These are phyloP conservation scores for Herpetomonas tarakana DNA, from an alignment of 208 protist species.

Conservation along the genomic window DNA sequence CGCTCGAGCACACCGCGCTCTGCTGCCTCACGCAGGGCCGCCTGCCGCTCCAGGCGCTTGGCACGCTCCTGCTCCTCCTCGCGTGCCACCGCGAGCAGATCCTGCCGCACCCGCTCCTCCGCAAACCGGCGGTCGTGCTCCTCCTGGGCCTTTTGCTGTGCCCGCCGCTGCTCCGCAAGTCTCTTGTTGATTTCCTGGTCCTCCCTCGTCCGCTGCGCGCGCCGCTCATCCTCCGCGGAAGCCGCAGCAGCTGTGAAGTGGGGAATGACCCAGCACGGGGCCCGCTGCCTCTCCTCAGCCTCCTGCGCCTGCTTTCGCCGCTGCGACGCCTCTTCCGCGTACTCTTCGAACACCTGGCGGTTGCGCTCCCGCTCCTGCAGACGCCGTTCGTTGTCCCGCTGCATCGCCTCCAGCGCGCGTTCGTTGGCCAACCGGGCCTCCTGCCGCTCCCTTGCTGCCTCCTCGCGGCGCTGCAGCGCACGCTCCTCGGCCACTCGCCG, in stretches of 20 bases:
- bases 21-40: constrained; percentile 8
- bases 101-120: constrained; percentile 9
- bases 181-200: constrained; percentile 3
- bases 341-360: background rate
- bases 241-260: no score
- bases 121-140: constrained; percentile 10
- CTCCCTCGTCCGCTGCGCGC: constrained; percentile 11
- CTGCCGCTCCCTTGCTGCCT: background rate
- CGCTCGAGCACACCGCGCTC: constrained; percentile 2
- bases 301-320: background rate
- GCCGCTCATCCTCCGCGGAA: constrained; percentile 1
- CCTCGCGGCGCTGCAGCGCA: background rate
- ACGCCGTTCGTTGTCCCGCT: background rate
- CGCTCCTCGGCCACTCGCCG: background rate
- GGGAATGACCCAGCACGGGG: background rate
- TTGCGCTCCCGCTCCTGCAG: background rate
- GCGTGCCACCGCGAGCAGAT: constrained; percentile 13
- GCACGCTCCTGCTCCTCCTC: constrained; percentile 24
- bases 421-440: constrained; percentile 4
- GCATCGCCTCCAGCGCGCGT: background rate
- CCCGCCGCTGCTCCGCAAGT: constrained; percentile 4
- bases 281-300: background rate
- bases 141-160: constrained; percentile 6
- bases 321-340: background rate
- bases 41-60: constrained; percentile 7